Evolutionary conservation across 1,284 basidiomycete species (phyloP), one percentile per base, ranked within the genome.

Genomic region (Heterobasidion annosum): DNA sequence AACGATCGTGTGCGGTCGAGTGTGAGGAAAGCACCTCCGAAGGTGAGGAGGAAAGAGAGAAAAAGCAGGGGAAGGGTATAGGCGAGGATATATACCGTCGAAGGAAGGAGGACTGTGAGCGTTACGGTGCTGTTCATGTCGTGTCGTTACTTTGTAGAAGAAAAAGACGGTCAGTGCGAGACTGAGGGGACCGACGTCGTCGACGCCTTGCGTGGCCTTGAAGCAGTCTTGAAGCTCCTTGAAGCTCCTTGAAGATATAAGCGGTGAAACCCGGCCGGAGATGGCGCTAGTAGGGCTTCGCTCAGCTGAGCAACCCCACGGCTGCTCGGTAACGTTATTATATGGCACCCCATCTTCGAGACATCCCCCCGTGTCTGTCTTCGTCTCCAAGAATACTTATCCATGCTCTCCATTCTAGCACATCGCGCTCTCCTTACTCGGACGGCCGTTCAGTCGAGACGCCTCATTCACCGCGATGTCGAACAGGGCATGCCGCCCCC

Each of bases 401-500:
- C 25, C 25, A 25, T 25, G 25, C 25, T 25, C 25, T 25, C 25
- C 25, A 25, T 25, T 3, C 25, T 25, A 25, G 4, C 25, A 25
- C 4, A 25, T 25, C 25, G 25, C 37, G 37, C 37, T n/a, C 12
- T n/a, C n/a, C n/a, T 40, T 5, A 40, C 10, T 8, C 10, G 37
- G 37, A n/a, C n/a, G 37, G 10, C 37, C 5, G 12, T 40, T 40
- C 12, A n/a, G 3, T 40, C 37, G 10, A 40, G 37, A 40, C 37
- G 37, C 37, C 12, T 40, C 7, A 3, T 40, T 40, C 37, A 40
- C 8, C 37, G 37, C 37, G 37, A 40, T 40, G 37, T 40, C n/a
- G 37, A 10, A 3, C 45, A 51, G 37, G 85, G 81, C 48, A 90
- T 90, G 19, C 75, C 82, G 1, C 90, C 89, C 0, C 93, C 93